Base-by-base conservation (phyloP, 305 asterid species). In the Fraxinus ornus region DNA sequence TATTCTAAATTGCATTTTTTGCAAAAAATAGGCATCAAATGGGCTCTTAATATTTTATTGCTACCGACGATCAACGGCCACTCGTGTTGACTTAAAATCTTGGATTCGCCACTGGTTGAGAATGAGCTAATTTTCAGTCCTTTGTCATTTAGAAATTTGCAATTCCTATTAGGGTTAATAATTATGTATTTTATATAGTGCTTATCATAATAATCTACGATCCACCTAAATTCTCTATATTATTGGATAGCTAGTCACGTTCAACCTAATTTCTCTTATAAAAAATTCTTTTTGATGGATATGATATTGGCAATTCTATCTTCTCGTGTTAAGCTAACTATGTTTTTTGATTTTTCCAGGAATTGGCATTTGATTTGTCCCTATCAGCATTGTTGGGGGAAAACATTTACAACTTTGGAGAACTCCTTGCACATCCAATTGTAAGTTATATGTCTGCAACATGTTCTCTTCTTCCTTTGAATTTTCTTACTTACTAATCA, bases 381-480 rank as follows among this genome's bases (percentile, higher is more conserved):
- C 91, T 95, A 4, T 90, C 98, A n/a, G 98, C 98, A 21, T 85
- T 95, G 87, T 89, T 95, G 89, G 98, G 98, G 84, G 98, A 95
- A 19, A 94, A 95, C 89, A 92, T 95, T 83, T 95, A 94, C 94
- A 95, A 95, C 91, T 95, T 95, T 72, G 98, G 98, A 10, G 98
- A 95, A 92, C 91, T 95, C 78, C 98, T 95, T 86, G 98, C 98
- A 19, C 98, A 95, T 89, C 98, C 98, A 62, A 94, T 95, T 82
- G 98, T 95, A 89, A 92, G 96, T 89, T 35, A 22, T 86, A 81
- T 47, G 24, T 26, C 55, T 39, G 24, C 71, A 33, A 35, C 33
- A 5, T 10, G 1, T 41, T n/a, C 28, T 21, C 15, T 13, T 26
- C 73, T 64, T 52, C 64, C 64, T 17, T 52, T 17, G 22, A 52